A percentile compares a stretch with the other conserved stretches of the same genome.
Evolutionary conservation across 192 early-diverging fungal genomes (phyloP).

Genomic region (Umbelopsis sp.): DNA sequence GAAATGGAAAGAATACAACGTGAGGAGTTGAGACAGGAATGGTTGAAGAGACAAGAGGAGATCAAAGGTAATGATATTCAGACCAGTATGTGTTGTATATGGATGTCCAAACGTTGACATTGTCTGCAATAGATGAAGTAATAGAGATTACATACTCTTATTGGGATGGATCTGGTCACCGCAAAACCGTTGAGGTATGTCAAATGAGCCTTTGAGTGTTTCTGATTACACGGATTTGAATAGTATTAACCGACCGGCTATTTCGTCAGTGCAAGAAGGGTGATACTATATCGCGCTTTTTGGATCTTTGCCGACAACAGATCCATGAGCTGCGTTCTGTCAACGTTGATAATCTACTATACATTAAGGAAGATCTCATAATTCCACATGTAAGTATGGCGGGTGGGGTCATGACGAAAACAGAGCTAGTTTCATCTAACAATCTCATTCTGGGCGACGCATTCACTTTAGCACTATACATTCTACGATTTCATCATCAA

Average conservation of each 20-base stretch:
- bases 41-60: slow-evolving; percentile 80
- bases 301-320: slow-evolving; percentile 81
- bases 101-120: no score
- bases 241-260: background rate
- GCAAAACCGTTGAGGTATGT: slow-evolving; percentile 69
- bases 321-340: slow-evolving; percentile 79
- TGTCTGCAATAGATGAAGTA: slow-evolving; percentile 54
- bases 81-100: background rate
- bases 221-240: background rate
- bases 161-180: slow-evolving; percentile 97
- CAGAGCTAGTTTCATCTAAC: background rate
- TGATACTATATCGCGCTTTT: slow-evolving; percentile 84
- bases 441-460: background rate
- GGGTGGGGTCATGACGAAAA: background rate
- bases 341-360: slow-evolving; percentile 86
- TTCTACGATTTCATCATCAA: slow-evolving; percentile 97
- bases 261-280: slow-evolving; percentile 73
- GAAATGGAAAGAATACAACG: slow-evolving; percentile 69
- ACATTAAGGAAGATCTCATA: slow-evolving; percentile 95
- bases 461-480: slow-evolving; percentile 57
- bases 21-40: slow-evolving; percentile 78
- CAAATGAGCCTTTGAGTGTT: background rate
- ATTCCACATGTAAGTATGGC: slow-evolving; percentile 79
- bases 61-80: slow-evolving; percentile 64
- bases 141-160: slow-evolving; percentile 91